phyloP scores from a whole-genome alignment of 2,329 filamentous ascomycete species.

The Beauveria varroae region DNA sequence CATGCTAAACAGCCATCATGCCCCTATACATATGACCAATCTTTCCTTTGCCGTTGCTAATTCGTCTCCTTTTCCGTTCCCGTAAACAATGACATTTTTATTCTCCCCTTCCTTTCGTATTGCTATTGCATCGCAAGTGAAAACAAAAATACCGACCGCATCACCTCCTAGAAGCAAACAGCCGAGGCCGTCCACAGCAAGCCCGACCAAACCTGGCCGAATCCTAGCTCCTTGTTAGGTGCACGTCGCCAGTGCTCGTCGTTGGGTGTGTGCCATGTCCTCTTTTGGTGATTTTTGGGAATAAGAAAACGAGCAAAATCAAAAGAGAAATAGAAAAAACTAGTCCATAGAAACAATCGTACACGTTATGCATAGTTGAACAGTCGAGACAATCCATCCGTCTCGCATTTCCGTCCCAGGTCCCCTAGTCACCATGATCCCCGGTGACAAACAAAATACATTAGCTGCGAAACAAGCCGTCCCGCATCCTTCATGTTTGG shows the following conservation, averaged over 20 bases:
- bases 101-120: constrained; percentile 8
- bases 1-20: constrained; percentile 11
- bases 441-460: constrained; percentile 8
- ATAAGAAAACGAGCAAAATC: constrained; percentile 13
- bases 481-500: neutral
- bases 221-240: neutral
- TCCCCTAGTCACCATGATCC: neutral
- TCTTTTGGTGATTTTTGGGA: constrained; percentile 5
- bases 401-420: constrained; percentile 9
- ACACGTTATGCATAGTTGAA: constrained; percentile 14
- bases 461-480: neutral
- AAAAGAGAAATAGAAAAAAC: constrained; percentile 11
- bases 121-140: constrained; percentile 10
- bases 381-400: constrained; percentile 11
- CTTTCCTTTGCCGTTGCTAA: constrained; percentile 10
- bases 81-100: constrained; percentile 8
- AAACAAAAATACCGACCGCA: constrained; percentile 11
- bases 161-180: constrained; percentile 8
- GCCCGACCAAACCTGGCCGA: neutral
- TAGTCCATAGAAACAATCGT: constrained; percentile 14
- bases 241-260: constrained; percentile 1
- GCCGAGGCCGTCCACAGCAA: constrained; percentile 8
- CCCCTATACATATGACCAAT: constrained; percentile 11
- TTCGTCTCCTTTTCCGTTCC: constrained; percentile 11
- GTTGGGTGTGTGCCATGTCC: neutral